Percentiles rank a stretch among this genome's conserved stretches.
phyloP scores from a whole-genome alignment of 2,329 filamentous ascomycete genomes.

The Madurella mycetomatis region DNA sequence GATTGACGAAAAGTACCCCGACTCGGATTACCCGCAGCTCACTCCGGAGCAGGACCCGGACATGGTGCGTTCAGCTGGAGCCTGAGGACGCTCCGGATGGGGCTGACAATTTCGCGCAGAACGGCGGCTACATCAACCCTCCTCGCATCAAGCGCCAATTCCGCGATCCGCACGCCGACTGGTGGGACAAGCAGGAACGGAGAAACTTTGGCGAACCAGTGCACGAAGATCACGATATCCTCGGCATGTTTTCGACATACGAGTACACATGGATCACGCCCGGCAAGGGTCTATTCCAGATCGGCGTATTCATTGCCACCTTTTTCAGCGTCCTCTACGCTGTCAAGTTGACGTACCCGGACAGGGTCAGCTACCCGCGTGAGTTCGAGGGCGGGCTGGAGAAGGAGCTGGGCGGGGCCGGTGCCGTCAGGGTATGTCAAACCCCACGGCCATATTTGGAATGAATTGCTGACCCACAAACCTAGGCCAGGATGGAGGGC shows the following conservation, averaged over 20 bases:
- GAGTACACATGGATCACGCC: conserved; percentile 80
- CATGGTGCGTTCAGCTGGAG: conserved; percentile 46
- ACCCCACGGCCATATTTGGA: background rate
- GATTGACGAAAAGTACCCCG: conserved; percentile 50
- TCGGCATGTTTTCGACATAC: conserved; percentile 84
- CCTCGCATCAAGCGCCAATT: conserved; percentile 78
- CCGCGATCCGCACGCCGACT: conserved; percentile 87
- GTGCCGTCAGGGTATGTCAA: conserved; percentile 60
- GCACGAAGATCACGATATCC: conserved; percentile 91
- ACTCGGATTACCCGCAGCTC: conserved; percentile 42
- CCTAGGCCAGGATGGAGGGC: conserved; percentile 50
- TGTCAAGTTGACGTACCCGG: conserved; percentile 67
- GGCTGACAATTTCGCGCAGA: conserved; percentile 47
- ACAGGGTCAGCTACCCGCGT: conserved; percentile 63
- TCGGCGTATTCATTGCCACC: conserved; percentile 61
- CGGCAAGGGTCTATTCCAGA: conserved; percentile 63
- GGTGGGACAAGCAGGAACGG: conserved; percentile 97
- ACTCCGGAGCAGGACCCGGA: conserved; percentile 61
- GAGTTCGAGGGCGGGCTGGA: conserved; percentile 70
- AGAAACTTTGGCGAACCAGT: conserved; percentile 95
- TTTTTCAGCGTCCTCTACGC: conserved; percentile 63
- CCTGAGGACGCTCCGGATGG: background rate
- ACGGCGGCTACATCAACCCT: conserved; percentile 79
- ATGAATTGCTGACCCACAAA: conserved; percentile 15
- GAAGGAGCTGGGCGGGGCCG: conserved; percentile 67